Percentiles rank a stretch among this genome's conserved stretches.
phyloP scores from a whole-genome alignment of 345 rosid genomes.

The Syzygium grande region DNA sequence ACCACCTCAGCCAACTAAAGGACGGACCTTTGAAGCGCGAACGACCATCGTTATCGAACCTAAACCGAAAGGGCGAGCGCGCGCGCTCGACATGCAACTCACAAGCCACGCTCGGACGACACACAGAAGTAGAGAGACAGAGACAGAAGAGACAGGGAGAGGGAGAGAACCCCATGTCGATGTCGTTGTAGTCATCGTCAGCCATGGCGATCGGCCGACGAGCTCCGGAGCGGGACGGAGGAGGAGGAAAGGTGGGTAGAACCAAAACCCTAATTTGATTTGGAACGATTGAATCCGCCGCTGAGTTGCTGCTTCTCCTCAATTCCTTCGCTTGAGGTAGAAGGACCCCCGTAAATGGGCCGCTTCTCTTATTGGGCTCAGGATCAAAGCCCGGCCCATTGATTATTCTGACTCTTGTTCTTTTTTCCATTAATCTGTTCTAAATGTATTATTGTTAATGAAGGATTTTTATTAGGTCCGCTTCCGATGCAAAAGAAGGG shows the following conservation, averaged over 20 bases:
- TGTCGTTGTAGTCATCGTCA: slow-evolving; percentile 66
- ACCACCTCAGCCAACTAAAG: neutral
- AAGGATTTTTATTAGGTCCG: neutral
- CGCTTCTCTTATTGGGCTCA: neutral
- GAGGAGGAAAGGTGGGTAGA: neutral
- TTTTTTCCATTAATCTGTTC: neutral
- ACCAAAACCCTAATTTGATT: neutral
- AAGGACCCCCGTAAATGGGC: neutral
- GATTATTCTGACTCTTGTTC: neutral
- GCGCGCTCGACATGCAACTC: neutral
- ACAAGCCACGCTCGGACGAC: neutral
- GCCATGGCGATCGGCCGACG: slow-evolving; percentile 30
- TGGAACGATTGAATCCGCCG: neutral
- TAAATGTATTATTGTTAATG: neutral
- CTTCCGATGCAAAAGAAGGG: too few relatives aligned
- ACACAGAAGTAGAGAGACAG: neutral
- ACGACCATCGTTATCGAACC: neutral
- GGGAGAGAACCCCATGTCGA: slow-evolving; percentile 39
- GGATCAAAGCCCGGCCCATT: neutral
- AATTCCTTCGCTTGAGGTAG: neutral
- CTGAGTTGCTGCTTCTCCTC: neutral
- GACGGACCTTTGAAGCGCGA: neutral
- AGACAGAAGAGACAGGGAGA: neutral
- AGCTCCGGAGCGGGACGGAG: neutral
- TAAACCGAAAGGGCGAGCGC: neutral